These are phyloP conservation scores for Paradendryphiella salina DNA, from an alignment of 2,329 filamentous ascomycete species.

Conservation along the genomic window DNA sequence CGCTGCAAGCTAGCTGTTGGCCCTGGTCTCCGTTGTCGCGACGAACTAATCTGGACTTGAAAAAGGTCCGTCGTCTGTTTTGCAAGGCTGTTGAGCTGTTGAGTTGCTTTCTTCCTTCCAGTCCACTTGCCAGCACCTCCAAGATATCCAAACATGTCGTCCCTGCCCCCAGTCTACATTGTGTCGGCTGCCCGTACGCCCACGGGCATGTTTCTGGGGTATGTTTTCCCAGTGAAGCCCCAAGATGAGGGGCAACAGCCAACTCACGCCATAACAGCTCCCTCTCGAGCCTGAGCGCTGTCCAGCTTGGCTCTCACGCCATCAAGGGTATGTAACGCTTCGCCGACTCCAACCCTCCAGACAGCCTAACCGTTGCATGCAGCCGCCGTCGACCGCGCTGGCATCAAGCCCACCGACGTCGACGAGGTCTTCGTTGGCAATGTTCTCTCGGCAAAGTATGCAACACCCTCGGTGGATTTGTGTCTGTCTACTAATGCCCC, in stretches of 20 bases:
- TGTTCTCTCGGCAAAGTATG: slow-evolving; percentile 92
- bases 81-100: neutral
- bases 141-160: slow-evolving; percentile 65
- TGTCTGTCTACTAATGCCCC: slow-evolving; percentile 8
- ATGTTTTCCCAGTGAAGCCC: slow-evolving; percentile 39
- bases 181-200: slow-evolving; percentile 90
- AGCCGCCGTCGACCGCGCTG: slow-evolving; percentile 81
- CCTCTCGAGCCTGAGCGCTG: slow-evolving; percentile 81
- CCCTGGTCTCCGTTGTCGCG: slow-evolving; percentile 16
- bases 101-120: slow-evolving; percentile 5
- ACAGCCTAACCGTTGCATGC: slow-evolving; percentile 21
- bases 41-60: slow-evolving; percentile 22
- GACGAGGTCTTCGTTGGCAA: slow-evolving; percentile 99
- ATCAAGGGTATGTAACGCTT: slow-evolving; percentile 73
- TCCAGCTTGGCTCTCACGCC: slow-evolving; percentile 83
- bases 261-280: slow-evolving; percentile 61
- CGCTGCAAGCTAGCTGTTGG: neutral
- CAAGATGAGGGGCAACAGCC: slow-evolving; percentile 28
- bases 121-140: slow-evolving; percentile 1
- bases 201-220: slow-evolving; percentile 93
- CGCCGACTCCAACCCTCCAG: slow-evolving; percentile 3
- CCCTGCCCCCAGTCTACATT: slow-evolving; percentile 89
- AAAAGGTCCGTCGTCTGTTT: slow-evolving; percentile 22
- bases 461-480: neutral
- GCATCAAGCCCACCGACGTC: slow-evolving; percentile 85